phyloP scores from a whole-genome alignment of 768 basidiomycete species.

The Paxillus involutus region DNA sequence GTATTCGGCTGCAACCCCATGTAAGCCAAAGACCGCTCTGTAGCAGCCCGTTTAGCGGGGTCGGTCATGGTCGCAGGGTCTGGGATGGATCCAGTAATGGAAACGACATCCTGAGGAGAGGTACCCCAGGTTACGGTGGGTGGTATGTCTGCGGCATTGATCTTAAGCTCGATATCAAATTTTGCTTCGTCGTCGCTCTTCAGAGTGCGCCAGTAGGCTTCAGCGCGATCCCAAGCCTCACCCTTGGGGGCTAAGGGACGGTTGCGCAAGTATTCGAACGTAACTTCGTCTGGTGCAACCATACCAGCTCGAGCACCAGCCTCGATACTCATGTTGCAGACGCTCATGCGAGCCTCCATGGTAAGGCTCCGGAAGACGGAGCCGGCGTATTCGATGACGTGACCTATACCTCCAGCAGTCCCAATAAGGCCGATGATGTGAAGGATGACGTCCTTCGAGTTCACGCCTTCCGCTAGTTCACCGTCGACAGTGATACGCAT shows the following conservation, averaged over 20 bases:
- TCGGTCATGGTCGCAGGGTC: slow-evolving; percentile 69
- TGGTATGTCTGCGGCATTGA: slow-evolving; percentile 81
- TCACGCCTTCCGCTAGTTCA: slow-evolving; percentile 75
- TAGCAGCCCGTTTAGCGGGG: slow-evolving; percentile 62
- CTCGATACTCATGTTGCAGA: slow-evolving; percentile 96
- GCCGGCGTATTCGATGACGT: slow-evolving; percentile 90
- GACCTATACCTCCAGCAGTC: slow-evolving; percentile 92
- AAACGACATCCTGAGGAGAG: slow-evolving; percentile 83
- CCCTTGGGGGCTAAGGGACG: slow-evolving; percentile 83
- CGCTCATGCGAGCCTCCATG: slow-evolving; percentile 91
- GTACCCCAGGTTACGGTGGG: slow-evolving; percentile 95
- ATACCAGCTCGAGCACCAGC: slow-evolving; percentile 91
- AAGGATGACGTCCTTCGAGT: slow-evolving; percentile 87
- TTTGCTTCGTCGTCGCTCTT: slow-evolving; percentile 79
- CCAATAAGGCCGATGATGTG: slow-evolving; percentile 90
- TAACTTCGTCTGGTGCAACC: slow-evolving; percentile 88
- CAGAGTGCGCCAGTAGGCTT: slow-evolving; percentile 83
- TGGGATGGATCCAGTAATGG: slow-evolving; percentile 81
- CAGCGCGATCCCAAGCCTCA: slow-evolving; percentile 82
- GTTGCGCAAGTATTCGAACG: slow-evolving; percentile 79
- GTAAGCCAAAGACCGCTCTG: slow-evolving; percentile 76
- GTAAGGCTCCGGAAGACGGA: slow-evolving; percentile 80
- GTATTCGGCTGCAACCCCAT: slow-evolving; percentile 84
- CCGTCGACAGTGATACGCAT: slow-evolving; percentile 92
- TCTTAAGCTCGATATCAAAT: slow-evolving; percentile 80